Base-by-base conservation (phyloP, 345 rosid genomes). In the Barbarea vulgaris region DNA sequence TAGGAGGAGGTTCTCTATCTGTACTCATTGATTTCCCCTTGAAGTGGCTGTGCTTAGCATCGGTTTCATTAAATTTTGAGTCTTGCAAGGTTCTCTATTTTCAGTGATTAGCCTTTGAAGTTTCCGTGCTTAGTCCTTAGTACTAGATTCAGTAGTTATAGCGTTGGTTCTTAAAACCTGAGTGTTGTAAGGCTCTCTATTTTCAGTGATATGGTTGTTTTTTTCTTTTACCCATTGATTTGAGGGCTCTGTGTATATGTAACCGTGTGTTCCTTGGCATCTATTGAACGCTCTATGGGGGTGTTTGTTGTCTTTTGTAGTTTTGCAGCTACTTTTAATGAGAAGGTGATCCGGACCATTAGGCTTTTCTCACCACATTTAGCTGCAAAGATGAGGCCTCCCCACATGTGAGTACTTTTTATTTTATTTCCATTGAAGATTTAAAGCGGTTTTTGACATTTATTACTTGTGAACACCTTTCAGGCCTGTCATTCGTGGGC, bases 301-400 rank as follows among this genome's bases (percentile, higher is more conserved):
- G 5, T 6, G 25, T 47, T 21, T 59, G 28, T 47, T 59, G 39
- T 65, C 36, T 50, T 62, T 52, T 76, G 55, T 88, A 94, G 98
- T 85, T 91, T 94, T 86, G 95, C 97, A 79, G 88, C 87, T 77
- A 87, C 88, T 70, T 94, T 91, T 81, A 86, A 87, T 72, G 97
- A 91, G 84, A 94, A 90, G 81, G 81, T 85, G 53, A 87, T 89
- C 21, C 86, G 97, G 82, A 88, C 85, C 48, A 88, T 91, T 64
- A 88, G 97, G 81, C 97, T 83, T 71, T 81, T 94, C 78, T 94
- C 96, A 27, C 98, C 98, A 33, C 98, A 88, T 83, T 77, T 94
- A 79, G 98, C 97, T 52, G 97, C 93, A 64, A 94, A 90, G 84
- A 91, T 94, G 98, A 90, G 98, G 80, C 97, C 96, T 74, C 91